Percentiles rank a stretch among this genome's conserved stretches.
phyloP scores from a whole-genome alignment of 345 rosid genomes.

The Anacardium occidentale region DNA sequence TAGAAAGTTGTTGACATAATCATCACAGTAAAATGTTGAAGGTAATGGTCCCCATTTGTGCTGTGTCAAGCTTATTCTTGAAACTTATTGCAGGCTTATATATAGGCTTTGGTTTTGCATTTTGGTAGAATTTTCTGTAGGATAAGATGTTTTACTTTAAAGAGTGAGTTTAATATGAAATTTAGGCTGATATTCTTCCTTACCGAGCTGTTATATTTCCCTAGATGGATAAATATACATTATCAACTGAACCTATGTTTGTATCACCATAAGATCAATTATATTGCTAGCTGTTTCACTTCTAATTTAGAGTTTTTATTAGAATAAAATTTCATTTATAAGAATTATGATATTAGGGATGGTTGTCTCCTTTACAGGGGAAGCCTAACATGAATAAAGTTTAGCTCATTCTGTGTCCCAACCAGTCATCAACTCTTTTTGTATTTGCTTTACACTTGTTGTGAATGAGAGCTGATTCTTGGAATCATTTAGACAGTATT shows the following conservation, averaged over 20 bases:
- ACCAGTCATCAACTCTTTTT: background rate
- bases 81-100: background rate
- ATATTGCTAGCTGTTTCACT: background rate
- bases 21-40: slow-evolving; percentile 15
- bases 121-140: slow-evolving; percentile 13
- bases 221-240: too few relatives aligned
- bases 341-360: too few relatives aligned
- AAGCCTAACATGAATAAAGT: too few relatives aligned
- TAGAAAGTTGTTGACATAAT: slow-evolving; percentile 17
- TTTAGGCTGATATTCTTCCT: background rate
- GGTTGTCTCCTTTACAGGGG: too few relatives aligned
- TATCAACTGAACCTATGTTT: too few relatives aligned
- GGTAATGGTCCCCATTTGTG: slow-evolving; percentile 3
- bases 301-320: background rate
- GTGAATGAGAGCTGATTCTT: too few relatives aligned
- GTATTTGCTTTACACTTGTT: background rate
- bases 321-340: background rate
- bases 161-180: background rate
- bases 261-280: too few relatives aligned
- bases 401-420: background rate
- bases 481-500: too few relatives aligned
- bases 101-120: slow-evolving; percentile 1
- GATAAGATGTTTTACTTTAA: background rate
- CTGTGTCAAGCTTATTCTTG: slow-evolving; percentile 4
- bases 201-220: background rate